Base-by-base conservation (phyloP, 2,329 filamentous ascomycete species). In the Aspergillus terreus region DNA sequence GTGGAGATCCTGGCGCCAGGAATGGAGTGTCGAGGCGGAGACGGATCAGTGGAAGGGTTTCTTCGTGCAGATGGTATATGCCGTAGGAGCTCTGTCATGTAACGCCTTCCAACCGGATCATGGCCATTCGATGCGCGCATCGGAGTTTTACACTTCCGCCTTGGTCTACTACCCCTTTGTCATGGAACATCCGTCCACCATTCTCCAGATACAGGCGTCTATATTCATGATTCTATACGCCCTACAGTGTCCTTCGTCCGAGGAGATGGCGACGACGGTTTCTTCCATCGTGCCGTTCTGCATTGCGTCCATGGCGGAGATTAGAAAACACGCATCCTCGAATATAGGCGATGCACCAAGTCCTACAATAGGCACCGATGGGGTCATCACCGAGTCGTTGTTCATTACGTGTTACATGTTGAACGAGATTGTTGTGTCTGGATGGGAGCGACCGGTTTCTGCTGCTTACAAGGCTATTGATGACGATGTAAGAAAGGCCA, bases 321-420 rank as follows among this genome's bases (percentile, higher is more conserved):
- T 64, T 6, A 52, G 49, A 33, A 65, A 61, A 43, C 52, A 56
- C 12, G 54, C 55, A 2, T 58, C 54, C n/a, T 25, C 41, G 9
- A 32, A 27, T 27, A 6, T 17, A 5, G 32, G 27, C 10, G 40
- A 30, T 21, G 11, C 4, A n/a, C 4, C 9, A 5, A 40, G 33
- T 9, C 41, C 42, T 15, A 51, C 47, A 23, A 49, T 49, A 3
- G 44, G 43, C 11, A 49, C 53, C 10, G 54, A 52, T 9, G 58
- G 60, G 23, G 40, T 49, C 7, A 50, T 61, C 19, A 56, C 58
- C 1, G 63, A 65, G 51, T 58, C 58, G 11, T 58, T 64, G 53
- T 65, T 65, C 6, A 65, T 65, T 19, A 59, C 62, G 19, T 64
- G 62, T 46, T 65, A 59, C 38, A 65, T 65, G 63, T 51, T 65